Percentiles rank a stretch among this genome's conserved stretches.
phyloP scores from a whole-genome alignment of 164 flowering plant genomes.

The Dillenia suffruticosa region DNA sequence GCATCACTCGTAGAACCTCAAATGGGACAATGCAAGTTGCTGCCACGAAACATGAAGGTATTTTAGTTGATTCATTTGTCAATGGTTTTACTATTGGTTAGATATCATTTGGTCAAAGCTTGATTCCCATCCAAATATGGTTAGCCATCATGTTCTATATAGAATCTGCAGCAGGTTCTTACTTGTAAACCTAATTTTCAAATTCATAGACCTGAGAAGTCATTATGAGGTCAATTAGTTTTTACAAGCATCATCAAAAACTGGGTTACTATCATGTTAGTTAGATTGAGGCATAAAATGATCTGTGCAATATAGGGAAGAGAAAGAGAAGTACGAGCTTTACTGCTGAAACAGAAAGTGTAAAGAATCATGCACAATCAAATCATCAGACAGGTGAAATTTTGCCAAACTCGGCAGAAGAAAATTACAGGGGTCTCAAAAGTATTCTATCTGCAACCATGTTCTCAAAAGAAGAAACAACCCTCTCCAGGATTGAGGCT shows the following conservation, averaged over 20 bases:
- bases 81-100: background rate
- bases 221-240: no score
- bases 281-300: no score
- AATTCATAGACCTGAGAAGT: no score
- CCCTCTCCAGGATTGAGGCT: constrained; percentile 41
- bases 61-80: background rate
- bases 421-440: constrained; percentile 30
- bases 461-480: constrained; percentile 14
- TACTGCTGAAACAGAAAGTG: constrained; percentile 6
- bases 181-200: no score
- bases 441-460: constrained; percentile 22
- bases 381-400: constrained; percentile 9
- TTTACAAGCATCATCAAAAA: no score
- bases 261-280: no score
- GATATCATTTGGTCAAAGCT: background rate
- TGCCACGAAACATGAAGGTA: constrained; percentile 30
- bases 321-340: constrained; percentile 9
- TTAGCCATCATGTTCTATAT: no score
- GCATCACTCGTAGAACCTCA: constrained; percentile 40
- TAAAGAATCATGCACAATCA: constrained; percentile 8
- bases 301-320: no score
- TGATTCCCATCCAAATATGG: no score
- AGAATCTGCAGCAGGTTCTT: no score
- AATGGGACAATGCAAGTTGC: constrained; percentile 14
- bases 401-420: constrained; percentile 11